Evolutionary conservation across 2,329 filamentous ascomycete species (phyloP), one percentile per base, ranked within the genome.

Genomic region (Arthrobotrys conoides): DNA sequence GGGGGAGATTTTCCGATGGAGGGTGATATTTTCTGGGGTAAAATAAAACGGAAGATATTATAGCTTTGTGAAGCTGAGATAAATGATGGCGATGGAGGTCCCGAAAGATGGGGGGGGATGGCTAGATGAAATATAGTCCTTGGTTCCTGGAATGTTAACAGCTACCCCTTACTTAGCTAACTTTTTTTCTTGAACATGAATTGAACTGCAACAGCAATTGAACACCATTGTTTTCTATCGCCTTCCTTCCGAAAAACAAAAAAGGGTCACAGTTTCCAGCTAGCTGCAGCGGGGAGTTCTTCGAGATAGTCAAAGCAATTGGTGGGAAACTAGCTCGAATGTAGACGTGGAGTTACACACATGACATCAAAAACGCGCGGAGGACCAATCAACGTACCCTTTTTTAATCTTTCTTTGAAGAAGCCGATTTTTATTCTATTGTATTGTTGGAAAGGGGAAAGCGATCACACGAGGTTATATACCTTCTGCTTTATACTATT

Each of bases 41-140:
- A 44, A 20, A 18, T 36, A 8, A n/a, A n/a, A 36, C 18, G 27
- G 24, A 9, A 6, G 36, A 9, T 16, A 41, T 53, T 30, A 6
- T 30, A 6, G 18, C 18, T 53, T 67, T 83, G 83, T 82, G 84
- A 83, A 18, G 51, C 57, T 69, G 82, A 67, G 81, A 63, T 30
- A 14, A 41, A 44, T 18, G 20, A 59, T 59, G 70, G 57, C 71
- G 70, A 69, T 44, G 33, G 30, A 12, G 27, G 22, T 20, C n/a
- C n/a, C 44, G 44, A n/a, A 9, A 46, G 44, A 46, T 46, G 44
- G 44, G 53, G 53, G 16, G 8, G 10, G 9, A 41, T 18, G n/a
- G 38, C 5, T 10, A 22, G 53, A 22, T 59, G n/a, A 55, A 27
- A 41, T 59, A 59, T 24, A n/a, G 61, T 30, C 27, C 6, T n/a